These are phyloP conservation scores for Eucalyptus pumila DNA, from an alignment of 345 rosid genomes.

Conservation along the genomic window DNA sequence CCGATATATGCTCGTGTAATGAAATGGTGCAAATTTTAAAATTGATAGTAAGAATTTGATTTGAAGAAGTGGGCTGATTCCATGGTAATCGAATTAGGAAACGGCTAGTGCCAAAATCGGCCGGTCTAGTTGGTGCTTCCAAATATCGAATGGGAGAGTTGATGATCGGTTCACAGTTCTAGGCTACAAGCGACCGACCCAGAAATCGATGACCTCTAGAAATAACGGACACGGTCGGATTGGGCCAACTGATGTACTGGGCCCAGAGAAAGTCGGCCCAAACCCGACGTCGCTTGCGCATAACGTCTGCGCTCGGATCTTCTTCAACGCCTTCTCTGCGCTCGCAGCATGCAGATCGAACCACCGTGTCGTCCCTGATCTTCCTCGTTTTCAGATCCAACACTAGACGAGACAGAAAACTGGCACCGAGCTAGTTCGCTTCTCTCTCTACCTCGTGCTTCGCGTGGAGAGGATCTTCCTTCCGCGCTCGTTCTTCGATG, in stretches of 20 bases:
- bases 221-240: not conserved
- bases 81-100: not conserved
- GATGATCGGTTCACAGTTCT: fast-evolving
- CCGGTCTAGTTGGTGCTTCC: not conserved
- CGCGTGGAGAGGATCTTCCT: not conserved
- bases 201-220: not conserved
- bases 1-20: not conserved
- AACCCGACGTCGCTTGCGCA: not conserved
- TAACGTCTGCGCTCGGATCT: not conserved
- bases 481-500: slow-evolving; percentile 20
- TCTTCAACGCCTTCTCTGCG: not conserved
- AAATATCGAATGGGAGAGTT: not conserved
- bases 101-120: not conserved
- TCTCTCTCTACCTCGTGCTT: not conserved
- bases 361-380: not conserved
- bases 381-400: not conserved
- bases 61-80: not conserved
- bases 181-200: not conserved
- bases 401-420: not conserved
- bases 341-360: not conserved
- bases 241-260: not conserved
- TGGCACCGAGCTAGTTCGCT: not conserved
- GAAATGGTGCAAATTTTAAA: not conserved
- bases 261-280: not conserved
- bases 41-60: not conserved